A percentile compares a stretch with the other conserved stretches of the same genome.
Conservation (phyloP, 2,329 filamentous ascomycete genomes). For the Phialocephala subalpina region DNA sequence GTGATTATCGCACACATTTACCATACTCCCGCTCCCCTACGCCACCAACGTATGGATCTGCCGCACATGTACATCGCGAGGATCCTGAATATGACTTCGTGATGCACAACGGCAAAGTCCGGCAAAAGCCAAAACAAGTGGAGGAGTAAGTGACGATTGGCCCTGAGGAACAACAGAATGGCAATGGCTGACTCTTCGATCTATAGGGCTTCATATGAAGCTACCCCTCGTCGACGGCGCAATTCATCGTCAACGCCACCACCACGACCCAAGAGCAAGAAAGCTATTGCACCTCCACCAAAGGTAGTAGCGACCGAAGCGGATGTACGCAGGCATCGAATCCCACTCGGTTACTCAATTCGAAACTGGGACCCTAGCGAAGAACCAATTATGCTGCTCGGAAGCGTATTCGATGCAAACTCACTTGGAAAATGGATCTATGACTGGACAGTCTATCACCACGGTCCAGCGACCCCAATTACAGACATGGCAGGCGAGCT, state of each 20-base stretch:
- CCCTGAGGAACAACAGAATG: no score
- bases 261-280: conserved; percentile 38
- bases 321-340: conserved; percentile 71
- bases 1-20: no score
- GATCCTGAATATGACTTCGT: no score
- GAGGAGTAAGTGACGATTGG: no score
- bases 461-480: conserved; percentile 83
- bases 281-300: conserved; percentile 46
- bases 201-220: conserved; percentile 33
- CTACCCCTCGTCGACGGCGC: conserved; percentile 38
- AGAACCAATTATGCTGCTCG: conserved; percentile 91
- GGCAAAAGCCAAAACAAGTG: no score
- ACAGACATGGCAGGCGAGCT: conserved; percentile 92
- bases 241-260: conserved; percentile 42
- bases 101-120: no score
- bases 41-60: no score
- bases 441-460: conserved; percentile 96
- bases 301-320: conserved; percentile 63
- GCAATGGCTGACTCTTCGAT: no score
- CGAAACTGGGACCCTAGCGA: conserved; percentile 99
- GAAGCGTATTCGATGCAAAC: conserved; percentile 97
- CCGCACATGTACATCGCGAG: no score
- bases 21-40: no score
- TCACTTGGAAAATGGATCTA: conserved; percentile 99
- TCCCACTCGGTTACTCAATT: conserved; percentile 89